These are phyloP conservation scores for Parathielavia appendiculata DNA, from an alignment of 495 filamentous ascomycete species.

Conservation along the genomic window DNA sequence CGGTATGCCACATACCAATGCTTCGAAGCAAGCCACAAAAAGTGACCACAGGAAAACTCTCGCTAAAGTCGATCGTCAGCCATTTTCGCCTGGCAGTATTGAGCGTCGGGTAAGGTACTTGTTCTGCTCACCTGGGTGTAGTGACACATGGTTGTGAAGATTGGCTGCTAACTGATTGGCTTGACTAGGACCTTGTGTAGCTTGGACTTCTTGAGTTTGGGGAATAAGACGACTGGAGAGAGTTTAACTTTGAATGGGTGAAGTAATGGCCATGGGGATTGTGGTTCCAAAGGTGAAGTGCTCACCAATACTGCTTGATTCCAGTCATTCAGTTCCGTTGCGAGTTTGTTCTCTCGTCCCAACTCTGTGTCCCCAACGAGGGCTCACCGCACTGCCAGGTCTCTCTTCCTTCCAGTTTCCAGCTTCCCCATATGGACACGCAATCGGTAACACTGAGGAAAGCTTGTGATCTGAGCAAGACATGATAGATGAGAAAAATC, in stretches of 20 bases:
- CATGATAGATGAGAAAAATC: not conserved
- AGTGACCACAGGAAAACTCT: slow-evolving; percentile 19
- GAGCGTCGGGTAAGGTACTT: too few species aligned
- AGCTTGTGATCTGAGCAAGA: not conserved
- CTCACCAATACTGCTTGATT: not conserved
- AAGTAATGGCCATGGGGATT: too few species aligned
- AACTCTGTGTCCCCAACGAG: not conserved
- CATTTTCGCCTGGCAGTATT: not conserved
- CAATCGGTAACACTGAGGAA: not conserved
- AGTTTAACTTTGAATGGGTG: too few species aligned
- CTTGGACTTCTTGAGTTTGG: not conserved
- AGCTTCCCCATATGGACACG: not conserved
- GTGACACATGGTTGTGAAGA: slow-evolving; percentile 6
- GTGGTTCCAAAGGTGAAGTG: not conserved
- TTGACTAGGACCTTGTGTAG: not conserved
- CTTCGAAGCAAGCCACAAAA: slow-evolving; percentile 17
- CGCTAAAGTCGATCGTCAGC: not conserved
- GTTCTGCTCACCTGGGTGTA: slow-evolving; percentile 3
- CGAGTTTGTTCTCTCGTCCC: not conserved
- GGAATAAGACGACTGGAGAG: too few species aligned
- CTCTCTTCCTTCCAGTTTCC: not conserved
- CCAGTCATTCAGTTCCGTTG: too few species aligned
- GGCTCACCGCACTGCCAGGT: not conserved
- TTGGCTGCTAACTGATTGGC: not conserved
- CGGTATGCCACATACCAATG: slow-evolving; percentile 10